phyloP scores from a whole-genome alignment of 2,329 filamentous ascomycete genomes.

The Alternaria triticimaculans region DNA sequence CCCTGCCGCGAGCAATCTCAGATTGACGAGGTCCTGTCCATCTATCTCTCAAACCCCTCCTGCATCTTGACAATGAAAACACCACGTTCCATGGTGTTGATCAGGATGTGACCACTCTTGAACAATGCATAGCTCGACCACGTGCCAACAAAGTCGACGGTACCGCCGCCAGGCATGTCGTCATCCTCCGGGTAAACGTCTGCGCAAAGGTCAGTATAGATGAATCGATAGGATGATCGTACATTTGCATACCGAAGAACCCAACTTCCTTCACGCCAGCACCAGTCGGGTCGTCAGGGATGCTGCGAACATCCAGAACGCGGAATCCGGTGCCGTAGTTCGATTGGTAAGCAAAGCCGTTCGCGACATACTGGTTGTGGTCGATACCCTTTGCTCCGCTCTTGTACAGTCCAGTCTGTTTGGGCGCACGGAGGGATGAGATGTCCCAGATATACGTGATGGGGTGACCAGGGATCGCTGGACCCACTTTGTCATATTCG shows the following conservation, averaged over 20 bases:
- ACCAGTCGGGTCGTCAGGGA: conserved; percentile 51
- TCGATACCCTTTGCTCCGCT: conserved; percentile 50
- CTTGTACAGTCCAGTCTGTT: conserved; percentile 54
- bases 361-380: conserved; percentile 57
- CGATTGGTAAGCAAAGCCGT: conserved; percentile 52
- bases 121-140: conserved; percentile 53
- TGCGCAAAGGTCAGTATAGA: conserved; percentile 6
- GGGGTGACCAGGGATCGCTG: conserved; percentile 42
- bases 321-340: conserved; percentile 54
- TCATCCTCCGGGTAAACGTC: conserved; percentile 55
- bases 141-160: conserved; percentile 52
- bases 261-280: conserved; percentile 51
- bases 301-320: conserved; percentile 51
- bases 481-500: conserved; percentile 47
- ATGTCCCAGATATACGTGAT: conserved; percentile 52
- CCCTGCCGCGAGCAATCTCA: not conserved
- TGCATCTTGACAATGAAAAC: conserved; percentile 47
- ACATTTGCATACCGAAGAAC: conserved; percentile 42
- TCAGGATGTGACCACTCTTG: conserved; percentile 49
- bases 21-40: not conserved
- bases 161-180: conserved; percentile 46
- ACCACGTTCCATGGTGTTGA: conserved; percentile 52
- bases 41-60: conserved; percentile 17
- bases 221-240: not conserved
- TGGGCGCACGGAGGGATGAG: conserved; percentile 39